A percentile compares a stretch with the other conserved stretches of the same genome.
These are phyloP conservation scores for Salvia hispanica DNA, from an alignment of 257 asterid genomes.

Conservation along the genomic window DNA sequence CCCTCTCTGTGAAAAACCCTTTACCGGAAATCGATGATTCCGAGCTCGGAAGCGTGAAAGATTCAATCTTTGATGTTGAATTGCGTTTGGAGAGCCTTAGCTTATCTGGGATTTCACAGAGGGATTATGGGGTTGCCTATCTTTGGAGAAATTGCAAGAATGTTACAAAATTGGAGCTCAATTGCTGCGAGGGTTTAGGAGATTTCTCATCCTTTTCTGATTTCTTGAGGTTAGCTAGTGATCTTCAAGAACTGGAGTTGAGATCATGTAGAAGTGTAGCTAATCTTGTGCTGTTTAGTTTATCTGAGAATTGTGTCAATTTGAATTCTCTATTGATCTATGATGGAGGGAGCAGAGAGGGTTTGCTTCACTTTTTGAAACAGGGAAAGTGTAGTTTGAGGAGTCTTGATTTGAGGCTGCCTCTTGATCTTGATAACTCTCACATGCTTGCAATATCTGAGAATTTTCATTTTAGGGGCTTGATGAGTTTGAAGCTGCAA, in stretches of 20 bases:
- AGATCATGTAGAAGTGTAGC: slow-evolving; percentile 59
- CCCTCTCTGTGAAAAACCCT: slow-evolving; percentile 41
- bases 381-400: slow-evolving; percentile 44
- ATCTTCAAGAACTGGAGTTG: slow-evolving; percentile 61
- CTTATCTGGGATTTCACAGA: slow-evolving; percentile 46
- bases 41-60: not conserved
- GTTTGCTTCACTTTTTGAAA: slow-evolving; percentile 62
- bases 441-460: slow-evolving; percentile 62
- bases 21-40: slow-evolving; percentile 12
- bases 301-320: slow-evolving; percentile 47
- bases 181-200: slow-evolving; percentile 70
- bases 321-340: slow-evolving; percentile 55
- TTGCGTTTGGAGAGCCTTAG: slow-evolving; percentile 57
- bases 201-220: slow-evolving; percentile 51
- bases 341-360: slow-evolving; percentile 73
- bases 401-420: slow-evolving; percentile 67
- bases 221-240: slow-evolving; percentile 43
- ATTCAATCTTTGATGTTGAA: slow-evolving; percentile 30
- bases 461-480: slow-evolving; percentile 52
- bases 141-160: slow-evolving; percentile 68
- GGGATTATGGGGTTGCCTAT: slow-evolving; percentile 54
- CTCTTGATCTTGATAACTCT: slow-evolving; percentile 72
- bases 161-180: slow-evolving; percentile 53
- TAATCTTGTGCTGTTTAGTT: slow-evolving; percentile 51
- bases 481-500: slow-evolving; percentile 59